Evolutionary conservation across 1,139 yeast genomes (phyloP), one percentile per base, ranked within the genome.

Genomic region (Casaregolazyma suthepensis): DNA sequence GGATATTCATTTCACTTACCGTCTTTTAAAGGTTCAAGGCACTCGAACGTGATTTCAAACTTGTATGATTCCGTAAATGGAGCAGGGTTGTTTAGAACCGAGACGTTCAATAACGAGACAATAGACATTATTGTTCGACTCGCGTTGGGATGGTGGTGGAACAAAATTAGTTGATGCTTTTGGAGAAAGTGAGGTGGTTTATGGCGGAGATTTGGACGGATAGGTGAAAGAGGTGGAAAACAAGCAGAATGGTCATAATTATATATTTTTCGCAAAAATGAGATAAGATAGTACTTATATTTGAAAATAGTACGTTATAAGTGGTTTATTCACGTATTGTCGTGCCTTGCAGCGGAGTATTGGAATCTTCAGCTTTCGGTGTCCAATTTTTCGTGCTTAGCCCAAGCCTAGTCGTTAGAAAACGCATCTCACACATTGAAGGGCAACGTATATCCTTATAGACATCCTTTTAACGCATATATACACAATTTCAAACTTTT

Each of bases 41-140:
- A 93, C 70, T 93, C 99, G 67, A 93, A 93, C 0, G 99, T 93
- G 70, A 93, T 93, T 70, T 94, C 98, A 66, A 93, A 91, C 69
- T 93, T 95, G 64, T 93, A 94, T 1, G 97, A 89, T 62, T 88
- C 97, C 6, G 88, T 78, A 74, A 93, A 94, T 61, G 86, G 83
- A 13, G 98, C 98, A 1, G 99, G 99, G 64, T 94, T 94, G 69
- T 89, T 93, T 57, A 93, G 78, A 40, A 93, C 96, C 64, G 88
- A 88, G 57, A 93, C 90, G 55, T 96, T 96, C 54, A 93, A 75
- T 56, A 93, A 75, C 45, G 98, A 91, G 5, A 93, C 98, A 59
- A 91, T 91, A 12, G 98, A 91, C 99, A 93, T 91, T 26, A 43
- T 45, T 37, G 46, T 43, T 47, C 37, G 46, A 19, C 10, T 29